Evolutionary conservation across 2,329 filamentous ascomycete species (phyloP), one percentile per base, ranked within the genome.

Genomic region (Sarocladium brachiariae): DNA sequence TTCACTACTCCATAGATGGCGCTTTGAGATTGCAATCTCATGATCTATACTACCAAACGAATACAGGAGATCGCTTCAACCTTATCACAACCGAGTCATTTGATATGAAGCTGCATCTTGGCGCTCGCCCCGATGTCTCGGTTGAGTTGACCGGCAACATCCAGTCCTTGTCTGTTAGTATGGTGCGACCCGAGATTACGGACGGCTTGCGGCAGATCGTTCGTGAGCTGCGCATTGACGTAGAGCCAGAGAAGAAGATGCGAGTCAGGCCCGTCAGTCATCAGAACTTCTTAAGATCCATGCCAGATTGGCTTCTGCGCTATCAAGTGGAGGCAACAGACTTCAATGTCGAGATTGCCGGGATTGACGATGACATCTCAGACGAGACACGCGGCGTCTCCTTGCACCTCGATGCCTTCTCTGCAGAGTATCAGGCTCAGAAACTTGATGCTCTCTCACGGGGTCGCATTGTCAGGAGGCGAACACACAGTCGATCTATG

Each of bases 131-230:
- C 0, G 86, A 96, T 56, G 80, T 96, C 7, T 85, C 86, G 43
- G 90, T 97, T 9, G 81, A 89, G 50, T 81, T 85, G 10, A 86
- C 81, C 47, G 90, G 87, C 18, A 89, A 83, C 54, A 71, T 96
- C 2, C 87, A 95, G 62, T 95, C 89, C 0, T 91, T 95, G 57
- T 88, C 89, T 1, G 76, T 96, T 46, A 93, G 90, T 61, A 85
- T 99, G 75, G 84, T 96, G 8, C 84, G 92, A 19, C 85, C 89
- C 5, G 93, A 99, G 62, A 96, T 99, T 52, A 93, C 86, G 50
- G 87, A 95, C 61, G 95, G 93, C 19, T 76, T 99, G 27, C 87
- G 88, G 21, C 89, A 97, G 64, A 96, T 99, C 55, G 82, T 96
- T 13, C 81, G 83, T 37, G 90, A 97, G 61, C 76, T 96, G 49